A percentile compares a stretch with the other conserved stretches of the same genome.
Conservation (phyloP, 2,329 filamentous ascomycete species). For the Ilyonectria destructans region DNA sequence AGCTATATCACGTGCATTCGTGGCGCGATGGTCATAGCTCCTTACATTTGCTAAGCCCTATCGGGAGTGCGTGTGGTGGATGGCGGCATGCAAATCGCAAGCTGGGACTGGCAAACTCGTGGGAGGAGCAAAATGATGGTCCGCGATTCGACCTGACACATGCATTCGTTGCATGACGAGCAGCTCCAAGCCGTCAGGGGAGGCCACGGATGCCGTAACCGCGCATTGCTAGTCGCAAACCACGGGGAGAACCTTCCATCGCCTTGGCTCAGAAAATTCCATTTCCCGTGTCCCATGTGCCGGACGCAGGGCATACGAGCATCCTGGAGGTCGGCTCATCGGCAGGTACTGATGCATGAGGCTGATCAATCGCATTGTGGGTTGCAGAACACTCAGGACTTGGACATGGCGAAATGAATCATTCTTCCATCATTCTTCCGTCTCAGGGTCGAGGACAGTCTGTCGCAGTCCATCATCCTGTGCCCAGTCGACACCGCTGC, state of each 20-base stretch:
- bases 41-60: conserved; percentile 46
- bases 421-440: conserved; percentile 54
- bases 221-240: conserved; percentile 39
- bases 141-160: conserved; percentile 38
- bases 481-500: conserved; percentile 88
- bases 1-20: conserved; percentile 46
- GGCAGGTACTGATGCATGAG: conserved; percentile 9
- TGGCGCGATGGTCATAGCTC: conserved; percentile 51
- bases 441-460: conserved; percentile 80
- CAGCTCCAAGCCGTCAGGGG: conserved; percentile 25
- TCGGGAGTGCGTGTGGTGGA: conserved; percentile 35
- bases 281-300: not conserved
- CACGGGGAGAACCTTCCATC: conserved; percentile 14
- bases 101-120: conserved; percentile 32
- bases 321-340: conserved; percentile 10
- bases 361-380: conserved; percentile 7
- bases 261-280: conserved; percentile 13
- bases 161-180: conserved; percentile 41
- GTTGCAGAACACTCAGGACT: not conserved
- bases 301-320: not conserved
- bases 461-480: conserved; percentile 77
- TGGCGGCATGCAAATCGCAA: conserved; percentile 33
- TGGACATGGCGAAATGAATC: conserved; percentile 17
- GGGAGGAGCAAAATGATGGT: conserved; percentile 26
- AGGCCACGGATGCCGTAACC: conserved; percentile 30